Evolutionary conservation across 805 yeast species (phyloP).

Genomic region (Suhomyces pyralidae): DNA sequence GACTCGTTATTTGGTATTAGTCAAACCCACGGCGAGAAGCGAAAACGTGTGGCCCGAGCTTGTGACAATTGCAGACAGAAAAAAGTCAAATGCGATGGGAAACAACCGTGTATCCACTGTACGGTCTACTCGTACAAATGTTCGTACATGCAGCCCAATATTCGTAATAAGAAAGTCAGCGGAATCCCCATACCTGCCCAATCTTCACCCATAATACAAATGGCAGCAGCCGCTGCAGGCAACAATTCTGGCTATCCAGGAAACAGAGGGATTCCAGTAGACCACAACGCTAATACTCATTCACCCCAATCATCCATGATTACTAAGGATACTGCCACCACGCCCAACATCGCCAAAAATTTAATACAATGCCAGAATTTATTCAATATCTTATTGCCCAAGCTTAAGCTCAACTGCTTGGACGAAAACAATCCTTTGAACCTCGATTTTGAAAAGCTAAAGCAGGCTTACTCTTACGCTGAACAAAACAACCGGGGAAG

Average conservation of each 20-base stretch:
- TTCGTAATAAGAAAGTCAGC: conserved; percentile 46
- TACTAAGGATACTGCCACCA: neutral
- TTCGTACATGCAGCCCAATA: conserved; percentile 76
- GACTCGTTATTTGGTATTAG: neutral
- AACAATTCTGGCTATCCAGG: neutral
- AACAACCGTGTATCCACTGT: conserved; percentile 76
- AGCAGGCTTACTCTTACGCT: conserved; percentile 20
- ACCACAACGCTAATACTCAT: neutral
- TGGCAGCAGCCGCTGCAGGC: conserved; percentile 13
- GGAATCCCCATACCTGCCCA: conserved; percentile 27
- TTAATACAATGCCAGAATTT: conserved; percentile 32
- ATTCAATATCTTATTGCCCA: conserved; percentile 34
- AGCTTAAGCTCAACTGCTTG: conserved; percentile 30
- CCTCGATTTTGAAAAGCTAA: conserved; percentile 36
- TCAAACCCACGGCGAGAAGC: conserved; percentile 26
- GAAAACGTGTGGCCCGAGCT: conserved; percentile 69
- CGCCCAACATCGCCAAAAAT: conserved; percentile 15
- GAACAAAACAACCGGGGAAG: neutral
- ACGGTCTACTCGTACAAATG: conserved; percentile 85
- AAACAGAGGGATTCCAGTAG: conserved; percentile 11
- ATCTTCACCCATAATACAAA: conserved; percentile 18
- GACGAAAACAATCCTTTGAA: conserved; percentile 24
- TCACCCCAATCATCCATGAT: neutral
- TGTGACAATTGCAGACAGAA: conserved; percentile 74
- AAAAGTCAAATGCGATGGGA: conserved; percentile 78